Base-by-base conservation (phyloP, 371 early-diverging fungal species). In the Sporodiniella umbellata region DNA sequence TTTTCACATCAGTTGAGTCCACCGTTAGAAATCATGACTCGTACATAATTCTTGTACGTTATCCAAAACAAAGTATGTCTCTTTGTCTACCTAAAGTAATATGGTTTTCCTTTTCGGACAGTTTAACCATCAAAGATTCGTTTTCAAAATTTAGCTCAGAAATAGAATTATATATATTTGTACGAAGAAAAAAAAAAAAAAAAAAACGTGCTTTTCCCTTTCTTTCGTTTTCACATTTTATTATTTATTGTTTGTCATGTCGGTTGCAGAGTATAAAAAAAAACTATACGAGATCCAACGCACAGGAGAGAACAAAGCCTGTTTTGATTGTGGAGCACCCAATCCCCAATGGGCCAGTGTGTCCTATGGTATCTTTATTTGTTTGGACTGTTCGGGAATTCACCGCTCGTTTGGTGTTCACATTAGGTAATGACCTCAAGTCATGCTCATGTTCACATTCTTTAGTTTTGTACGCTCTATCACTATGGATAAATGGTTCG, bases 401-500 rank as follows among this genome's bases (percentile, higher is more conserved):
- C 95, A 96, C 75, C 83, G 96, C 40, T 86, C 92, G 0, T 83
- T 95, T 53, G 99, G 99, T 49, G 97, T 97, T 23, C 98, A 97
- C 57, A 75, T 95, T 54, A 90, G 89, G 81, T 83, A 77, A 45
- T 24, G 8, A 8, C 10, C 2, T 45, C 28, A 7, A n/a, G 12
- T 35, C 8, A 0, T 11, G 11, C 48, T 42, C 21, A 38, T 14
- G n/a, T n/a, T 17, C 3, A 45, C 19, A 23, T 26, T 17, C 21
- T 14, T 0, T 65, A 89, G 88, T 73, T 96, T 98, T 81, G 98
- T 99, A 24, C 91, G 98, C 17, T 98, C 98, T 10, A 89, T 98
- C 47, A 89, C 91, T 8, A 99, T 99, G 97, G 99, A 99, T 70
- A 88, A 89, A 56, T 99, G 99, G 99, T 85, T 84, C 37, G 85